These are phyloP conservation scores for Kodamaea nitidulidarum DNA, from an alignment of 805 yeast genomes.

Conservation along the genomic window DNA sequence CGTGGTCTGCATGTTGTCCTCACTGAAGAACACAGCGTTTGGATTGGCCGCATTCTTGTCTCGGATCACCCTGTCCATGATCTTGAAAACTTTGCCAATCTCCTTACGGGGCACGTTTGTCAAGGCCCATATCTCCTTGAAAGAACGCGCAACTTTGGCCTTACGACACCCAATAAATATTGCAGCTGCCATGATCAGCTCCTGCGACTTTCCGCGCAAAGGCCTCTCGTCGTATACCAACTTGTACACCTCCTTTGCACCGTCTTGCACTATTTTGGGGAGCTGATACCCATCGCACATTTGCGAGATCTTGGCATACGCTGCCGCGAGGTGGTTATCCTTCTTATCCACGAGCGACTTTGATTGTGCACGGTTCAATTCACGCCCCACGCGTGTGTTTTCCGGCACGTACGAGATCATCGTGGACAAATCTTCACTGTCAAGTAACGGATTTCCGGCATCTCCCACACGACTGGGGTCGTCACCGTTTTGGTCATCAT, in stretches of 20 bases:
- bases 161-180: conserved; percentile 92
- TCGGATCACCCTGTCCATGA: conserved; percentile 60
- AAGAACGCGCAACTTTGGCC: conserved; percentile 90
- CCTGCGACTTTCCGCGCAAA: conserved; percentile 86
- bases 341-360: conserved; percentile 80
- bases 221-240: conserved; percentile 82
- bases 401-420: conserved; percentile 86
- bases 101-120: conserved; percentile 93
- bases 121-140: conserved; percentile 92
- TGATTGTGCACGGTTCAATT: conserved; percentile 84
- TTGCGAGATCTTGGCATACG: conserved; percentile 86
- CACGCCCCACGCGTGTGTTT: conserved; percentile 82
- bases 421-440: conserved; percentile 87
- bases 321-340: conserved; percentile 83
- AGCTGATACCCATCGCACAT: conserved; percentile 96
- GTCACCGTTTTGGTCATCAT: conserved; percentile 96
- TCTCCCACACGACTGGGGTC: conserved; percentile 99
- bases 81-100: conserved; percentile 84
- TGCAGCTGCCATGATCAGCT: conserved; percentile 94
- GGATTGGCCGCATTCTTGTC: conserved; percentile 54
- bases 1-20: conserved; percentile 59
- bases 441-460: conserved; percentile 88
- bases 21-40: conserved; percentile 35
- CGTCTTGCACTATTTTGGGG: conserved; percentile 94
- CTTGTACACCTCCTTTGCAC: conserved; percentile 94